Base-by-base conservation (phyloP, 129 eudicot species). In the Deinandra increscens region DNA sequence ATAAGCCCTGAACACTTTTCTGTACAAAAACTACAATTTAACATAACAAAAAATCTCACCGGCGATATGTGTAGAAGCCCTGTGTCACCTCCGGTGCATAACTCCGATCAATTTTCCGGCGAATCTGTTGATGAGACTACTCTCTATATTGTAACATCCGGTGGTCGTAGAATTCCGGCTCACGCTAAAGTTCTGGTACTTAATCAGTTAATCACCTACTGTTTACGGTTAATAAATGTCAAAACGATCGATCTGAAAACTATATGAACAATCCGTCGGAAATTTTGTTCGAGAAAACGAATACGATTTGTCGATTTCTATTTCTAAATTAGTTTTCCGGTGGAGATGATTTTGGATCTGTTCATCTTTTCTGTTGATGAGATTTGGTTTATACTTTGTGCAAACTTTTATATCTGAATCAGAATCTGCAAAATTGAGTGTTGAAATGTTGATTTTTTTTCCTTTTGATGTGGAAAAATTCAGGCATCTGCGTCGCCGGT, bases 401-500 rank as follows among this genome's bases (percentile, higher is more conserved):
- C 5, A 9, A 14, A 12, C 11, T 18, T 43, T 68, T 10, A 33
- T n/a, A 23, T 38, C 39, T 23, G 59, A 41, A 18, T 53, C 31
- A 26, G 31, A 26, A 26, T 26, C 31, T 26, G 31, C 31, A 26
- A 26, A 45, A 0, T 51, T 31, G 23, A 20, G 33, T 7, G 34
- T 15, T 34, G 8, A 3, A 7, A 59, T 60, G 13, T 7, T 34
- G 11, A 43, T n/a, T n/a, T n/a, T 60, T 58, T 15, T 1, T 34
- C 36, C 10, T 1, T 56, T 12, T 58, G 41, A 4, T 29, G 1
- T 60, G 13, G 44, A 8, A 34, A 34, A 7, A 7, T 34, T 22
- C 61, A 94, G 99, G 97, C 89, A 2, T 48, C 86, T 9, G 87
- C 96, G 20, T 94, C 99, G 31, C 84, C 97, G 31, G 96, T 94